Evolutionary conservation across 768 basidiomycete genomes (phyloP).

Genomic region (Lentinula sp.): DNA sequence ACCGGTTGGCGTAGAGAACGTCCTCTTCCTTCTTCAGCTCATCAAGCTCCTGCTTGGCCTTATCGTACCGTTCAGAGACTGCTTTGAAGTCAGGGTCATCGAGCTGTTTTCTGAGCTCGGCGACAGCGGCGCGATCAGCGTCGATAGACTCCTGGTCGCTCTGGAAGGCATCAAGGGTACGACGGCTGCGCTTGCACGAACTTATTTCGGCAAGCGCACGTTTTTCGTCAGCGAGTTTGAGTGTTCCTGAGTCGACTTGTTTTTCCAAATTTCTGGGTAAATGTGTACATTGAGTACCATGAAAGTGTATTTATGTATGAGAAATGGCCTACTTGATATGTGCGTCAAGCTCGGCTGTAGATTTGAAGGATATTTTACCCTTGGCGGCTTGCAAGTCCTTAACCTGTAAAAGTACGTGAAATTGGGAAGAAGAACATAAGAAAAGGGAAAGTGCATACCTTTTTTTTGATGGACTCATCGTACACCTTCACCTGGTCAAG

Average conservation of each 20-base stretch:
- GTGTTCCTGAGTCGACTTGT: slow-evolving; percentile 84
- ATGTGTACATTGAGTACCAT: slow-evolving; percentile 7
- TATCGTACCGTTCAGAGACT: slow-evolving; percentile 72
- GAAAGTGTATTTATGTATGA: not conserved
- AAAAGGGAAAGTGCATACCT: slow-evolving; percentile 37
- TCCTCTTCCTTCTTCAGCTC: slow-evolving; percentile 82
- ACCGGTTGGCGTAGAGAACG: slow-evolving; percentile 73
- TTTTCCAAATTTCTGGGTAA: slow-evolving; percentile 69
- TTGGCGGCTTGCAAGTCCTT: slow-evolving; percentile 83
- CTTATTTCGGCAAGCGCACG: slow-evolving; percentile 89
- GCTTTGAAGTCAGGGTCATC: slow-evolving; percentile 90
- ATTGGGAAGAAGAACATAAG: slow-evolving; percentile 4
- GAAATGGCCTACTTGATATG: slow-evolving; percentile 65
- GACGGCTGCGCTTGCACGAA: slow-evolving; percentile 62
- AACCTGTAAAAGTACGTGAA: slow-evolving; percentile 36
- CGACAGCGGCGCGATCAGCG: slow-evolving; percentile 64
- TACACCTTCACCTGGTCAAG: slow-evolving; percentile 74
- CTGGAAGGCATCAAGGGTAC: slow-evolving; percentile 76
- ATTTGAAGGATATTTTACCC: slow-evolving; percentile 74
- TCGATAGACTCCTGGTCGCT: slow-evolving; percentile 78
- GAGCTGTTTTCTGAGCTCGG: slow-evolving; percentile 74
- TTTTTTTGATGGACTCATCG: slow-evolving; percentile 76
- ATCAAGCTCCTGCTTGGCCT: slow-evolving; percentile 81
- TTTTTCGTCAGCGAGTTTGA: slow-evolving; percentile 96
- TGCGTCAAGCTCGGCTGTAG: slow-evolving; percentile 78